Evolutionary conservation across 2,329 filamentous ascomycete genomes (phyloP), one percentile per base, ranked within the genome.

Genomic region (Rhexocercosporidium sp.): DNA sequence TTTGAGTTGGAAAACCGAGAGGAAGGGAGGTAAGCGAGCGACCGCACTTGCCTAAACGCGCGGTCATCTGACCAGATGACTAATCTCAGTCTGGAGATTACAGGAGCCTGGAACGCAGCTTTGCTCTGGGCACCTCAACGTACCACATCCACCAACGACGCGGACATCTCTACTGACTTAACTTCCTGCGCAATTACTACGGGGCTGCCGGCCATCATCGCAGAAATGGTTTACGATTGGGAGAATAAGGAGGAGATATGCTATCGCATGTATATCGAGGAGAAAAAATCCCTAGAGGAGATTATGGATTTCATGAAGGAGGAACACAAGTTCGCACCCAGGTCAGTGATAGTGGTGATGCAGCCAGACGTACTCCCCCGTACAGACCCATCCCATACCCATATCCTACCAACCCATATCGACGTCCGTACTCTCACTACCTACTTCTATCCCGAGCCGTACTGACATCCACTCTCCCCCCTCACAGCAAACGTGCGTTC

Each of bases 251-350:
- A 86, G 74, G 84, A 86, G 49, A 83, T 88, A 71, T 90, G 87
- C 80, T 89, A 86, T 77, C 86, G 87, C 71, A 86, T 96, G 75
- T 96, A 94, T 75, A 92, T 95, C 72, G 86, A 89, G 67, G 90
- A 96, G 80, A 88, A 88, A 73, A 90, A 86, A 80, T 86, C 88
- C 47, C 81, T 94, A 66, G 88, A 91, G 74, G 89, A 94, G 71
- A 90, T 96, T 49, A 91, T 92, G 82, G 84, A 89, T 29, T 88
- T 89, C 75, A 90, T 93, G 84, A 87, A 84, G 70, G 82, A 82
- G 65, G 82, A 84, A 66, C 83, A 90, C 81, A 84, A 87, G 69
- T 93, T 94, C 78, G 83, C 87, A 34, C 91, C 92, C 25, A 92
- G 89, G 90, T 92, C 82, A 78, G 83, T 53, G 49, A 53, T 31